Base-by-base conservation (phyloP, 495 filamentous ascomycete species). In the Wilcoxina mikolae region DNA sequence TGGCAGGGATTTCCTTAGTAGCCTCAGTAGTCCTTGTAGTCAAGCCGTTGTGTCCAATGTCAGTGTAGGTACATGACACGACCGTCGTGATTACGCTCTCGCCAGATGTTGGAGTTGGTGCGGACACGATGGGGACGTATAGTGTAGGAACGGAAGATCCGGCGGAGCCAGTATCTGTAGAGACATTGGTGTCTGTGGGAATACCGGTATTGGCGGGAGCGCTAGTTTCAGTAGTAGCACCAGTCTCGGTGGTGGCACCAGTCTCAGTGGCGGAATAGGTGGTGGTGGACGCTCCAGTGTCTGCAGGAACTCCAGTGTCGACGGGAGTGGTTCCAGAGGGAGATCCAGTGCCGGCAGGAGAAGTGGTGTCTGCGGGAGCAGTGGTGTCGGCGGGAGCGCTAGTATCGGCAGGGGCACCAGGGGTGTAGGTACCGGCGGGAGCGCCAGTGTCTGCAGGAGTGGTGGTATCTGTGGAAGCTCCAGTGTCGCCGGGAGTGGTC, bases 61-160 rank as follows among this genome's bases (percentile, higher is more conserved):
- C 17, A 2, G 50, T 53, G 50, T 39, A 53, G 15, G n/a, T 42
- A n/a, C 18, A 25, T 2, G 17, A 20, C n/a, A 53, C 28, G 7
- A 53, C 50, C 2, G 28, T 53, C 28, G 50, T 38, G 7, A 22
- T 41, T 15, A 53, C 50, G 9, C 10, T 3, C 50, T 53, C 50
- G 26, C 28, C 27, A 11, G 12, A 17, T 3, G 50, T 41, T 2
- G 50, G 50, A 23, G 31, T 41, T 10, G 50, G 50, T 17, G 33
- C 18, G 9, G 27, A 53, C 17, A 53, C 33, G 4, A 39, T 26
- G 15, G 50, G 50, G 23, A 42, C 50, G 25, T 46, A 46, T 11
- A 12, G 12, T 1, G 47, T 50, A 12, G 7, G 5, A 20, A 17
- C 22, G 9, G 42, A 9, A 17, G 42, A 9, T 9, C 42, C 42